phyloP scores from a whole-genome alignment of 129 eudicot genomes.

The Tanacetum coccineum region DNA sequence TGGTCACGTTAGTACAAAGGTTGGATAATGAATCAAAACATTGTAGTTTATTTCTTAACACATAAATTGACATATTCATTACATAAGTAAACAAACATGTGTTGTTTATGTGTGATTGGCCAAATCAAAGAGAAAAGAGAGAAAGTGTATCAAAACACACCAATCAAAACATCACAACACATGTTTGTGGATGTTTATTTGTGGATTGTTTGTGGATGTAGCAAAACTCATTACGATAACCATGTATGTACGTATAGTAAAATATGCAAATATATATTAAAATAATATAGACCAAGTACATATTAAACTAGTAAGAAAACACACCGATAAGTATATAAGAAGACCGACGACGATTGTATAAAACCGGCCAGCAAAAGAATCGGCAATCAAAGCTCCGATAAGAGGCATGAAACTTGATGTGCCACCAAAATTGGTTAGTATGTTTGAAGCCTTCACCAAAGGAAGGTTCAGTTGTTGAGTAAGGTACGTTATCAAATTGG shows the following conservation, averaged over 20 bases:
- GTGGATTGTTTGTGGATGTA: no score
- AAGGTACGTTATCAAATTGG: constrained; percentile 89
- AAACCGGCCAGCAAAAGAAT: constrained; percentile 80
- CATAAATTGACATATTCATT: no score
- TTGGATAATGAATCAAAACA: no score
- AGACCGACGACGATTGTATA: constrained; percentile 71
- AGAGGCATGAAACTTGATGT: constrained; percentile 68
- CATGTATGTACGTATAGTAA: not conserved
- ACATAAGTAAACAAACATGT: no score
- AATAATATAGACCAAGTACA: not conserved
- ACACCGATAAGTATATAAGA: constrained; percentile 61
- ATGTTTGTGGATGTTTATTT: no score
- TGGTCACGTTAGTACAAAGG: no score
- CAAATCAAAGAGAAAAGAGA: no score
- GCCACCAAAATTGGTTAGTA: constrained; percentile 74
- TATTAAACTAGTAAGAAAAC: not conserved
- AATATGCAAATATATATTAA: not conserved
- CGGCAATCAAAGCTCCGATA: constrained; percentile 79
- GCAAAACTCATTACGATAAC: no score
- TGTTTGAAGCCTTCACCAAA: constrained; percentile 82
- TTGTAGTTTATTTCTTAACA: no score
- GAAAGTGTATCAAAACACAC: no score
- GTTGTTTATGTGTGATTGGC: no score
- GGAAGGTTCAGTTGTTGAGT: constrained; percentile 78
- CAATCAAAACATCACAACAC: no score